These are phyloP conservation scores for Ricinus communis DNA, from an alignment of 345 rosid species.

Conservation along the genomic window DNA sequence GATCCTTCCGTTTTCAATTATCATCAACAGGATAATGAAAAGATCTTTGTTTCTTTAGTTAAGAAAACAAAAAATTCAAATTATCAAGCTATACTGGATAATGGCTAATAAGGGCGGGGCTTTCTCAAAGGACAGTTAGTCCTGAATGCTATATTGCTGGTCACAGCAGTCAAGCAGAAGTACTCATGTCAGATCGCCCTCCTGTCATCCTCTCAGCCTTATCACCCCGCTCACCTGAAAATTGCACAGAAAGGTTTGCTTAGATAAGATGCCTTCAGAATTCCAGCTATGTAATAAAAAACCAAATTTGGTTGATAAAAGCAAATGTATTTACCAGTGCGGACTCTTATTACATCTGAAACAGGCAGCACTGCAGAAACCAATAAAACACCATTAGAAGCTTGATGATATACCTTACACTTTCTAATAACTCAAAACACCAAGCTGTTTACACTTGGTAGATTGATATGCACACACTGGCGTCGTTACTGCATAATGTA, in stretches of 20 bases:
- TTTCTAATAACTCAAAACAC: no score
- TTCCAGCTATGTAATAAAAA: not conserved
- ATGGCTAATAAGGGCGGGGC: not conserved
- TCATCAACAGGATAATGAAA: no score
- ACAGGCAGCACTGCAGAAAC: slow-evolving; percentile 70
- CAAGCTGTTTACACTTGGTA: not conserved
- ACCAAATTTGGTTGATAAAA: not conserved
- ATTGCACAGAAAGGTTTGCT: not conserved
- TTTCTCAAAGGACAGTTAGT: not conserved
- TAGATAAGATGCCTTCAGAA: not conserved
- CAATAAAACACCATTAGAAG: slow-evolving; percentile 22
- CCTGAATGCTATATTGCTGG: not conserved
- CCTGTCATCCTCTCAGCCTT: slow-evolving; percentile 85
- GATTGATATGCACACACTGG: not conserved
- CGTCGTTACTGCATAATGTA: not conserved
- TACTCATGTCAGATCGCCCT: slow-evolving; percentile 50
- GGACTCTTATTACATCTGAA: slow-evolving; percentile 69
- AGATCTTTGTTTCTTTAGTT: no score
- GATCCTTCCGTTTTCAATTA: not conserved
- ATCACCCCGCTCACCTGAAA: slow-evolving; percentile 84
- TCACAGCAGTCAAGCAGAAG: slow-evolving; percentile 21
- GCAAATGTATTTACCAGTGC: slow-evolving; percentile 52
- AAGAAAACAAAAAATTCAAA: not conserved
- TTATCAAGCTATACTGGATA: not conserved
- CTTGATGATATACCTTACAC: no score